A percentile compares a stretch with the other conserved stretches of the same genome.
phyloP scores from a whole-genome alignment of 192 early-diverging fungal genomes.

The Mortierella claussenii region DNA sequence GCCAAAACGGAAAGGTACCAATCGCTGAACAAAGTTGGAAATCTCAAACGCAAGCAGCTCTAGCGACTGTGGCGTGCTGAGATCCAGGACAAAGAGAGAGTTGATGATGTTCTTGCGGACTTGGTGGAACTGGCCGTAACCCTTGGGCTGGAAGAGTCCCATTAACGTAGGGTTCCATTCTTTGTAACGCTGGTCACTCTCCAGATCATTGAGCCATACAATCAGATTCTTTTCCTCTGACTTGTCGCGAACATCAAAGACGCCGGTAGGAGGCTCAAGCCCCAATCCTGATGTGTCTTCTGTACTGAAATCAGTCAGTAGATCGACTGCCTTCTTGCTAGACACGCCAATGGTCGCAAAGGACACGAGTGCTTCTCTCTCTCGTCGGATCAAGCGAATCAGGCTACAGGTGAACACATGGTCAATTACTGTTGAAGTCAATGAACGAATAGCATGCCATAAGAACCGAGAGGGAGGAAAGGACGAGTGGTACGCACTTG shows the following conservation, averaged over 20 bases:
- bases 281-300: conserved; percentile 19
- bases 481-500: conserved; percentile 58
- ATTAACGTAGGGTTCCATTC: conserved; percentile 58
- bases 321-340: conserved; percentile 50
- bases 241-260: conserved; percentile 85
- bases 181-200: conserved; percentile 81
- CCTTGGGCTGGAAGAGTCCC: conserved; percentile 69
- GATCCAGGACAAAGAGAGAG: conserved; percentile 78
- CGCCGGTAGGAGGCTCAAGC: conserved; percentile 29
- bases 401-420: too few species aligned
- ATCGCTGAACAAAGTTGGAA: conserved; percentile 68
- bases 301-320: conserved; percentile 49
- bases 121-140: conserved; percentile 77
- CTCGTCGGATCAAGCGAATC: conserved; percentile 66
- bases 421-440: too few species aligned
- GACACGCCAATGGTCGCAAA: conserved; percentile 60
- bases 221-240: conserved; percentile 60
- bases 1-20: conserved; percentile 90
- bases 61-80: conserved; percentile 68
- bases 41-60: conserved; percentile 69
- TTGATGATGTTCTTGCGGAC: conserved; percentile 84
- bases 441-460: not conserved
- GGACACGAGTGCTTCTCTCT: conserved; percentile 58
- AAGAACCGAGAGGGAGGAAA: not conserved
- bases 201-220: conserved; percentile 94